These are phyloP conservation scores for Xylariaceae sp. DNA, from an alignment of 2,329 filamentous ascomycete species.

Conservation along the genomic window DNA sequence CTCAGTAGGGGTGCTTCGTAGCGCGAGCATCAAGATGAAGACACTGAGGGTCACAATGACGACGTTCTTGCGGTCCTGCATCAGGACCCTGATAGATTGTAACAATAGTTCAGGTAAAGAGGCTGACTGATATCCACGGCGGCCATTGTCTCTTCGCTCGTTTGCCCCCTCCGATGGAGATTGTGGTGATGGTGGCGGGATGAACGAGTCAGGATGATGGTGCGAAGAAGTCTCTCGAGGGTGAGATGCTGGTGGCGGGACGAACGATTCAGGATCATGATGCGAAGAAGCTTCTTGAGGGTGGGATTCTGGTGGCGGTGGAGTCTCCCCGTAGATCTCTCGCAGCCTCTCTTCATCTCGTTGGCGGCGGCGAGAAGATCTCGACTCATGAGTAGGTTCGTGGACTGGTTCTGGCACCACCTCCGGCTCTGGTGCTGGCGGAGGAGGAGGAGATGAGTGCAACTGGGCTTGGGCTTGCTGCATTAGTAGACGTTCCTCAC, in stretches of 20 bases:
- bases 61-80: conserved; percentile 66
- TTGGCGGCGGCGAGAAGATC: conserved; percentile 41
- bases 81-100: conserved; percentile 59
- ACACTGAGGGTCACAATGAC: conserved; percentile 61
- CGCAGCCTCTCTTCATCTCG: conserved; percentile 59
- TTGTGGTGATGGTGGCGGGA: conserved; percentile 35
- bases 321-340: conserved; percentile 59
- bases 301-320: conserved; percentile 23
- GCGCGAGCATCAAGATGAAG: conserved; percentile 59
- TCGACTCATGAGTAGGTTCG: conserved; percentile 34
- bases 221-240: conserved; percentile 28
- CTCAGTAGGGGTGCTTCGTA: conserved; percentile 43
- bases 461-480: conserved; percentile 11
- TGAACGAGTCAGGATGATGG: conserved; percentile 34
- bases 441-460: conserved; percentile 2
- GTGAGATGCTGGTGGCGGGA: background rate
- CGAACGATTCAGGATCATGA: background rate
- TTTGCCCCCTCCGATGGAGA: conserved; percentile 40
- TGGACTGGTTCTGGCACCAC: conserved; percentile 14
- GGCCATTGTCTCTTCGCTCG: conserved; percentile 42
- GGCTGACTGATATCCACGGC: conserved; percentile 48
- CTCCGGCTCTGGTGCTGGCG: conserved; percentile 16
- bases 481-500: conserved; percentile 33
- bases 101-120: conserved; percentile 61
- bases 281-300: conserved; percentile 20